Conservation (phyloP, 2,329 filamentous ascomycete species). For the Chlorencoelia australis region DNA sequence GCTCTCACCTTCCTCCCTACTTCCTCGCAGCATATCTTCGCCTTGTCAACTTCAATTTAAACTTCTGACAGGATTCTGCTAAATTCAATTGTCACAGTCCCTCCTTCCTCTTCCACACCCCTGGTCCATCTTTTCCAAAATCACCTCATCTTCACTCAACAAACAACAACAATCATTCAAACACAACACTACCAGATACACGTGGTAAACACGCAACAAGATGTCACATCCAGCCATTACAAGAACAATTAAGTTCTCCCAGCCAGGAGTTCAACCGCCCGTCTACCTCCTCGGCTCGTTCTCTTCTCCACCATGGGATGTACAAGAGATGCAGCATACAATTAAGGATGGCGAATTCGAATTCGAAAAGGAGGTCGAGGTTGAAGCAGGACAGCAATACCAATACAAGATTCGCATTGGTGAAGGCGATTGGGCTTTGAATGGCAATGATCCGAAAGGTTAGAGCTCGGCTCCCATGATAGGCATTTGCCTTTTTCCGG, state of each 20-base stretch:
- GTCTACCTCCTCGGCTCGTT: constrained; percentile 63
- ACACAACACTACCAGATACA: background rate
- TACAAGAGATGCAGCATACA: constrained; percentile 52
- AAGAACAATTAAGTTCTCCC: constrained; percentile 45
- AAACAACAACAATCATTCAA: background rate
- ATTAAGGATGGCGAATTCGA: constrained; percentile 42
- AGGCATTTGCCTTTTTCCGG: background rate
- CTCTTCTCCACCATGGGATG: constrained; percentile 55
- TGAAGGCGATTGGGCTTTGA: constrained; percentile 53
- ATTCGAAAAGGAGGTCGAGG: constrained; percentile 47
- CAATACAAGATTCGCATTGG: constrained; percentile 70
- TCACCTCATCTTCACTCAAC: background rate
- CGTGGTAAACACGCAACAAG: background rate
- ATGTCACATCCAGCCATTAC: constrained; percentile 5
- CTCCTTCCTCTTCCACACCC: too few relatives aligned
- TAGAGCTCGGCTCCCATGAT: constrained; percentile 18
- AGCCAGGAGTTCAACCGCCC: constrained; percentile 51
- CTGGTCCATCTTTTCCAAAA: too few relatives aligned
- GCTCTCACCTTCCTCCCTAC: too few relatives aligned
- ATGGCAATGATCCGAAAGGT: constrained; percentile 53
- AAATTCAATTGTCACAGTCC: too few relatives aligned
- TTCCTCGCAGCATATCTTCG: too few relatives aligned
- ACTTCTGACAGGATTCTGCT: too few relatives aligned
- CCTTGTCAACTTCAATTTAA: too few relatives aligned
- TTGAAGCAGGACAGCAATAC: constrained; percentile 47